Percentiles rank a stretch among this genome's conserved stretches.
Evolutionary conservation across 371 early-diverging fungal genomes (phyloP).

Genomic region (Circinella minor): DNA sequence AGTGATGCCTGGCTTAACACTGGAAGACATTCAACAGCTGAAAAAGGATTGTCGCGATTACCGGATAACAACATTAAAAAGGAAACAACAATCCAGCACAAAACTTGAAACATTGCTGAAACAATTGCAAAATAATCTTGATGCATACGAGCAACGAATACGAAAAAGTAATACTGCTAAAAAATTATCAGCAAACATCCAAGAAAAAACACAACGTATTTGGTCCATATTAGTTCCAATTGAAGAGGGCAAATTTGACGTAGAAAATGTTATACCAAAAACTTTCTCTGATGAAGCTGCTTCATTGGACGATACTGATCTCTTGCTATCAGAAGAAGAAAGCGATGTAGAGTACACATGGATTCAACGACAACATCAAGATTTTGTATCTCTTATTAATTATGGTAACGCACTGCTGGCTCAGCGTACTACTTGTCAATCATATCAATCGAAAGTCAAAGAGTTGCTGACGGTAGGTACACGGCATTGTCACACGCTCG

Average conservation of each 20-base stretch:
- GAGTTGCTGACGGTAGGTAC: neutral
- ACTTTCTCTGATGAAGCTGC: neutral
- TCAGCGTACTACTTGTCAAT: neutral
- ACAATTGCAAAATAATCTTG: neutral
- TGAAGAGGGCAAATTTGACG: neutral
- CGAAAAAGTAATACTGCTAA: no score
- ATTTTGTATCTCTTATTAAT: neutral
- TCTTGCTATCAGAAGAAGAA: neutral
- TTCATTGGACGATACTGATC: no score
- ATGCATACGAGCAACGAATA: neutral
- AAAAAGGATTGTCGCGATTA: slow-evolving; percentile 6
- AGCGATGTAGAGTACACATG: neutral
- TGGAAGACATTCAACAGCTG: neutral
- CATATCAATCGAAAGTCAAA: neutral
- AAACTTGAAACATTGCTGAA: neutral
- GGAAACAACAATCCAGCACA: no score
- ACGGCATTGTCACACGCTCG: neutral
- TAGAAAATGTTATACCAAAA: neutral
- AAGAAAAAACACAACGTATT: neutral
- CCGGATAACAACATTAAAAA: neutral
- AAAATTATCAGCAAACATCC: neutral
- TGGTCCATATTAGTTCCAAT: neutral
- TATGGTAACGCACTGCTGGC: neutral
- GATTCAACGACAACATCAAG: neutral
- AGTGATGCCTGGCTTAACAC: neutral